Conservation (phyloP, 2,329 filamentous ascomycete genomes). For the Cercospora beticola region DNA sequence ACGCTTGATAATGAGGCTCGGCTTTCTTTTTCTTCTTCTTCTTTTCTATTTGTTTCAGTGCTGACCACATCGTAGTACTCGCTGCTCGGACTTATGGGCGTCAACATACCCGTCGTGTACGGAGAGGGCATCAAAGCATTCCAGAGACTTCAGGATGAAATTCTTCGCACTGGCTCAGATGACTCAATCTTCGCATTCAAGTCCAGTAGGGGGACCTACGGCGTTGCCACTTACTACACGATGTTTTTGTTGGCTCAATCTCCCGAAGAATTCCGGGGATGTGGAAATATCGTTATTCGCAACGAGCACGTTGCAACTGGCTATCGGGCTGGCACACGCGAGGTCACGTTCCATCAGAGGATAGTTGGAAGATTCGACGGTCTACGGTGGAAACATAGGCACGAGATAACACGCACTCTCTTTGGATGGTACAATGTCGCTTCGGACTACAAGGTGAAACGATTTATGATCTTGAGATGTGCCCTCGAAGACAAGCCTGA, state of each 20-base stretch:
- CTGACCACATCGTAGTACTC: not conserved
- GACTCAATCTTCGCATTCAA: not conserved
- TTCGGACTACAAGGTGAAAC: no score
- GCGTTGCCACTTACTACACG: not conserved
- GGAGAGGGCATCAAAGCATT: not conserved
- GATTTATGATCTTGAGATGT: no score
- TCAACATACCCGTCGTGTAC: not conserved
- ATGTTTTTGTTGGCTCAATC: not conserved
- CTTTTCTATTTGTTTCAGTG: not conserved
- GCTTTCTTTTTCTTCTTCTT: no score
- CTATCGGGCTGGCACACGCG: not conserved
- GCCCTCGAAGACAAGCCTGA: no score
- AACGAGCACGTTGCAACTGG: not conserved
- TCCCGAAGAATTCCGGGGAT: not conserved
- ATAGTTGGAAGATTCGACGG: not conserved
- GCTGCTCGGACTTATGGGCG: not conserved
- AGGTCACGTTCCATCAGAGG: not conserved
- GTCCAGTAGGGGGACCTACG: not conserved
- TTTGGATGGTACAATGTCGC: no score
- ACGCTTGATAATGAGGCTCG: not conserved
- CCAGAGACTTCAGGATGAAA: not conserved
- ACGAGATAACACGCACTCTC: not conserved
- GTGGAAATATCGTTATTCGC: not conserved
- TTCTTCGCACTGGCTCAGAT: not conserved
- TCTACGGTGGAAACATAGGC: not conserved